Base-by-base conservation (phyloP, 208 protist species). In the Acanthamoeba triangularis region DNA sequence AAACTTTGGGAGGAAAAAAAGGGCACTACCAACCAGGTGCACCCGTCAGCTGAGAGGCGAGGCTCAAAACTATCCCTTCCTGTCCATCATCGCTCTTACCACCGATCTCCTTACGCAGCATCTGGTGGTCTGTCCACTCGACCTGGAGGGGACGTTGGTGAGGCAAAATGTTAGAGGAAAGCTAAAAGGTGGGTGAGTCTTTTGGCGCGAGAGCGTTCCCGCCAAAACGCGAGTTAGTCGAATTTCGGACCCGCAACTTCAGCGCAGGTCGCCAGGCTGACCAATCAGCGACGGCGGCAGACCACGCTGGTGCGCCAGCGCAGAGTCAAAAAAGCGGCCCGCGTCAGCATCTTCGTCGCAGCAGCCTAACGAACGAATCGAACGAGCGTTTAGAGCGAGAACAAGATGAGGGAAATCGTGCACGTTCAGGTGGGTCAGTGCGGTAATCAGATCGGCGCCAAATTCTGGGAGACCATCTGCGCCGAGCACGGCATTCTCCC, bases 351-450 rank as follows among this genome's bases (percentile, higher is more conserved):
- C 25, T 30, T 25, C 61, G 61, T 4, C 0, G 61, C 61, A 67
- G 61, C 61, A 67, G 33, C 61, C 14, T 3, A 28, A 28, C 56
- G 56, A 25, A 63, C 14, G 56, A 25, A 67, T 28, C 61, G 28
- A 25, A 78, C 69, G 25, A 47, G 69, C n/a, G 18, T 28, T 72
- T n/a, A 72, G 63, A 35, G 63, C n/a, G 4, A 47, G 30, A 72
- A 35, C 25, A 78, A 78, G 33, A 99, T 99, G 99, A 97, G 99
- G 85, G 99, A 99, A 97, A 99, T 99, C 49, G 98, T 99, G 23
- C 97, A 98, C 93, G 96, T 99, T 72, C 99, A 99, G 97, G 98
- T 97, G 41, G 99, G 99, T 82, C 99, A 99, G 97, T 99, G 99
- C 96, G 99, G 99, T 90, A 99, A 99, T 95, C 99, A 99, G 97